Conservation (phyloP, 768 basidiomycete genomes). For the Floccularia luteovirens region DNA sequence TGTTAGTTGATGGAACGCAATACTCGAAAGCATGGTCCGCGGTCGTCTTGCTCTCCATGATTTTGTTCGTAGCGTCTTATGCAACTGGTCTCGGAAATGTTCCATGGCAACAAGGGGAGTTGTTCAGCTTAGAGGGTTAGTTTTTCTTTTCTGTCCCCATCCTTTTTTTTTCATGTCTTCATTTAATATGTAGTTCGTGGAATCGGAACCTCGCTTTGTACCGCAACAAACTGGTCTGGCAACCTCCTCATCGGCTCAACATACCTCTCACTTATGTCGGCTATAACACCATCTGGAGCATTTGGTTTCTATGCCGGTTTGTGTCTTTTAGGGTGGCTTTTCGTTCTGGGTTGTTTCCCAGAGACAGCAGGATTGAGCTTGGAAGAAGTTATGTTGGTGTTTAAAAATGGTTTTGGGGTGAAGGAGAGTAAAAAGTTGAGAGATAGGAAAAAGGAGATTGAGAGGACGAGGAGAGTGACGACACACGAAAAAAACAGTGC, state of each 20-base stretch:
- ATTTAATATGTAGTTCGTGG: slow-evolving; percentile 46
- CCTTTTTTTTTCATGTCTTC: neutral
- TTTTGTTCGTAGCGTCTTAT: slow-evolving; percentile 77
- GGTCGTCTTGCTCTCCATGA: slow-evolving; percentile 73
- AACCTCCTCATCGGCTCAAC: slow-evolving; percentile 77
- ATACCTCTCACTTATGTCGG: slow-evolving; percentile 71
- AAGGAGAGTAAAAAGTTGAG: slow-evolving; percentile 45
- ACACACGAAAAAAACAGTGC: no score
- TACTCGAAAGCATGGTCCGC: slow-evolving; percentile 60
- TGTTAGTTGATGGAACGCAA: slow-evolving; percentile 48
- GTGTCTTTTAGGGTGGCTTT: slow-evolving; percentile 62
- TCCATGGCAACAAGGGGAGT: slow-evolving; percentile 84
- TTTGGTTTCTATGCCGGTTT: slow-evolving; percentile 74
- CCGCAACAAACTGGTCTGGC: slow-evolving; percentile 71
- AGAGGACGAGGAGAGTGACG: slow-evolving; percentile 18
- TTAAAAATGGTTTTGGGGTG: slow-evolving; percentile 59
- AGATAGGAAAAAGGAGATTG: slow-evolving; percentile 34
- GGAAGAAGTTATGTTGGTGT: slow-evolving; percentile 60
- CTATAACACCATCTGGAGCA: slow-evolving; percentile 67
- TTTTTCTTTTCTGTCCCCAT: slow-evolving; percentile 1
- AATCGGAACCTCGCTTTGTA: slow-evolving; percentile 67
- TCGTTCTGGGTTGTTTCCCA: slow-evolving; percentile 66
- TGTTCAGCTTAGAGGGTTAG: slow-evolving; percentile 69
- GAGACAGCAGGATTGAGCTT: slow-evolving; percentile 72
- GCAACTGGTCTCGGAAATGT: slow-evolving; percentile 75